Evolutionary conservation across 345 rosid species (phyloP), one percentile per base, ranked within the genome.

Genomic region (Arabis hirsuta): DNA sequence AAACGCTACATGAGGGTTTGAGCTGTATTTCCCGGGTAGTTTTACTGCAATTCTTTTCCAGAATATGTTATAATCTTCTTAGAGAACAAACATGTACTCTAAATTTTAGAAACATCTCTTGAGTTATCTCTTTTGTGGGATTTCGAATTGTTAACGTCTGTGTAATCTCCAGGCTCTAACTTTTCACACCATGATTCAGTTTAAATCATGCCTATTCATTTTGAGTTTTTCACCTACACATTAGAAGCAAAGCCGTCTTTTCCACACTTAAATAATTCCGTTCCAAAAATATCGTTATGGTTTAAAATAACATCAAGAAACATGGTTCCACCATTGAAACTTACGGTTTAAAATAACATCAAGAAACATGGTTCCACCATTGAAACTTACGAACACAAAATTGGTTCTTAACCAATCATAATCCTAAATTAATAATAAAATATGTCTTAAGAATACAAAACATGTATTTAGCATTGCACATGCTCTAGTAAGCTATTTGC

Each of bases 11-110:
- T 29, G 61, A 73, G 72, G 6, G 26, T 26, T 75, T 2, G 26
- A 50, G 73, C 56, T 63, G 70, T 54, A 22, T 32, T 58, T 51
- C 31, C 12, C 6, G 24, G 53, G 24, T 43, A 68, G 73, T 36
- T 75, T 5, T 26, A 3, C 57, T 22, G 69, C 64, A 32, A 44
- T 60, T 59, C 51, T 59, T 62, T 56, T 45, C 59, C 53, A 16
- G 16, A 16, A 16, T 16, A 0, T 16, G 16, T 16, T 16, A 16
- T 16, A 16, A 16, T 16, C 16, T 16, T 0, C 16, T 16, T 16
- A 16, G 16, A 16, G 16, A 16, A 16, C 16, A 38, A 16, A 16
- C 16, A 16, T 16, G 16, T 16, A 16, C 16, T 16, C 16, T 16
- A 16, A 16, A 16, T 16, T 16, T 16, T 16, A 16, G 16, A 16